Evolutionary conservation across 2,329 filamentous ascomycete genomes (phyloP).

Genomic region (Diaporthe nobilis): DNA sequence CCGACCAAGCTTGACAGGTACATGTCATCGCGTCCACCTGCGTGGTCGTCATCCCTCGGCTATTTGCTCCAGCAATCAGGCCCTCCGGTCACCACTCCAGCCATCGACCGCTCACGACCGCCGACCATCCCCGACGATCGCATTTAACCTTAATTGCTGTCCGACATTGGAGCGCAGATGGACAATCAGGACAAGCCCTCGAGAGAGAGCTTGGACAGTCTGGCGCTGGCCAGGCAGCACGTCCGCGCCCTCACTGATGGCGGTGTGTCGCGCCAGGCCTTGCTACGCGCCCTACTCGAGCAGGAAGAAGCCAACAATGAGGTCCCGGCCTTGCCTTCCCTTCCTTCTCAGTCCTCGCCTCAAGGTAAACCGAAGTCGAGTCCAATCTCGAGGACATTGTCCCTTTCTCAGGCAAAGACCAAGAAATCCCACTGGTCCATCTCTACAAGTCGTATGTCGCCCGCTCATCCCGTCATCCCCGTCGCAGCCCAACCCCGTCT

Average conservation of each 20-base stretch:
- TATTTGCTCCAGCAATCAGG: conserved; percentile 20
- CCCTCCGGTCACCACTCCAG: conserved; percentile 6
- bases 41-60: conserved; percentile 18
- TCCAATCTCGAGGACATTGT: conserved; percentile 37
- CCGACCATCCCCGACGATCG: conserved; percentile 19
- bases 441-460: conserved; percentile 35
- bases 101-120: conserved; percentile 21
- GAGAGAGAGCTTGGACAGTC: conserved; percentile 48
- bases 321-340: conserved; percentile 34
- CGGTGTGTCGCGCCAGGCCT: conserved; percentile 50
- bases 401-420: conserved; percentile 36
- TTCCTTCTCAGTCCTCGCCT: conserved; percentile 31
- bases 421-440: conserved; percentile 38
- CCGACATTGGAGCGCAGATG: conserved; percentile 41
- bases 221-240: conserved; percentile 51
- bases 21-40: conserved; percentile 3
- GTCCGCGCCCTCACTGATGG: conserved; percentile 50
- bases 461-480: not conserved
- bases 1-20: conserved; percentile 30
- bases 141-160: conserved; percentile 25
- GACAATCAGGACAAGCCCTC: conserved; percentile 46
- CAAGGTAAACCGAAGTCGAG: conserved; percentile 33
- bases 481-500: not conserved
- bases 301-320: conserved; percentile 45
- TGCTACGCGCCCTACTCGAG: conserved; percentile 52